Evolutionary conservation across 2,329 filamentous ascomycete genomes (phyloP), one percentile per base, ranked within the genome.

Genomic region (Trichoderma atrobrunneum): DNA sequence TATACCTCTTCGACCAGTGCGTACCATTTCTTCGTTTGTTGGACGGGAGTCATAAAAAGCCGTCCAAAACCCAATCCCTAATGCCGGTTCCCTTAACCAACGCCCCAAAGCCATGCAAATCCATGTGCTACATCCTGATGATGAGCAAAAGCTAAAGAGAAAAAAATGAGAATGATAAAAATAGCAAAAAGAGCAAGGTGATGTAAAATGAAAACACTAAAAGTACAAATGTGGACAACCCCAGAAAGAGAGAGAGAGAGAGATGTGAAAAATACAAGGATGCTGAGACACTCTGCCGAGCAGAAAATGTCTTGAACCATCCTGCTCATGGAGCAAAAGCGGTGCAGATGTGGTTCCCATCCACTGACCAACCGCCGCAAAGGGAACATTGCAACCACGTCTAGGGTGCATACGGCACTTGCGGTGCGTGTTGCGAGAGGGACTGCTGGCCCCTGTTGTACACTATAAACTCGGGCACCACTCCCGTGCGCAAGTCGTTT

Each of bases 401-500:
- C 81, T 82, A 82, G 73, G 79, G 80, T 72, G 78, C 79, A 75
- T 79, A 82, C 26, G 78, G 78, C 62, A 80, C 80, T 59, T 81
- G 81, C 65, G 75, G 73, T 59, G 76, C 75, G 34, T 73, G 73
- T 16, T 80, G 79, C n/a, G 75, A 34, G 34, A 74, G 69, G 54
- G 78, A 64, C 16, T 74, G 74, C 56, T 78, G 78, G 43, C 77
- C 76, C 8, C 81, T 76, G 64, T 82, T 79, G 74, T 79, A 82
- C 62, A 80, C 71, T 57, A 82, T 71, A 73, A 88, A 91, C 75
- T 91, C 89, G 21, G 92, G 92, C 5, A 95, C 88, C 24, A 93
- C 87, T 12, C 92, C 92, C 0, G 90, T 88, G 48, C 91, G 89
- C 72, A 92, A 85, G 56, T 92, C 89, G 72, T 90, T 86, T 36